Percentiles rank a stretch among this genome's conserved stretches.
phyloP scores from a whole-genome alignment of 2,329 filamentous ascomycete genomes.

The Cercospora brassicicola region DNA sequence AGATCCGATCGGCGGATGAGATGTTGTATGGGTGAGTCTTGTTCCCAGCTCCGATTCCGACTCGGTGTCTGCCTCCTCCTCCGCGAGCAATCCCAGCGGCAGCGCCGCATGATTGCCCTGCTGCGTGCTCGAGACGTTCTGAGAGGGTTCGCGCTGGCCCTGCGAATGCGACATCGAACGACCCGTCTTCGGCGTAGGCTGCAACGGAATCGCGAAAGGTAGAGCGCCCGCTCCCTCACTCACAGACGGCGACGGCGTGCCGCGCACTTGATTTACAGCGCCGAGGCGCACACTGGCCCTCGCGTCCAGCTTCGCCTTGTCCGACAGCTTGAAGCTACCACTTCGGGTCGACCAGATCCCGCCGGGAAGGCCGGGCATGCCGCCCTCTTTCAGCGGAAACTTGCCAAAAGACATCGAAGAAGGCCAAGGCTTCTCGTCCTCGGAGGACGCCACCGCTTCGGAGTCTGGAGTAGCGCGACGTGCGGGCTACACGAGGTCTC shows the following conservation, averaged over 20 bases:
- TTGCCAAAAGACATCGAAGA: conserved; percentile 58
- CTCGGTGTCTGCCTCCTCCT: conserved; percentile 36
- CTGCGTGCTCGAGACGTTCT: conserved; percentile 11
- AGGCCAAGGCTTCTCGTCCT: conserved; percentile 67
- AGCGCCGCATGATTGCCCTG: conserved; percentile 26
- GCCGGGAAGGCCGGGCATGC: conserved; percentile 47
- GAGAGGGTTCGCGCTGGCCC: conserved; percentile 33
- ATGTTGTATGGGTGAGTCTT: conserved; percentile 36
- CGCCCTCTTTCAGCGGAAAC: conserved; percentile 34
- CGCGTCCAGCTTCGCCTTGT: conserved; percentile 33
- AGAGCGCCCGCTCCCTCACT: conserved; percentile 58
- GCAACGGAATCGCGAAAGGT: conserved; percentile 81
- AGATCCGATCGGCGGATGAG: conserved; percentile 36
- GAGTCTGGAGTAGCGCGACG: conserved; percentile 90
- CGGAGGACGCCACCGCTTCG: conserved; percentile 87
- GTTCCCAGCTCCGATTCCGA: conserved; percentile 29
- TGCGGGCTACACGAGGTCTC: conserved; percentile 42
- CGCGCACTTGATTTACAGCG: conserved; percentile 40
- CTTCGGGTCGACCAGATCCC: conserved; percentile 38
- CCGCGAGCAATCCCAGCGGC: conserved; percentile 34
- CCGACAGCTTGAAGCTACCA: conserved; percentile 38
- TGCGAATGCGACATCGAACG: conserved; percentile 94
- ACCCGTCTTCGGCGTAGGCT: conserved; percentile 88
- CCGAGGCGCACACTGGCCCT: conserved; percentile 33
- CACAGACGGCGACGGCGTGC: conserved; percentile 38